Base-by-base conservation (phyloP, 768 basidiomycete genomes). In the Leccinum sublutescens region DNA sequence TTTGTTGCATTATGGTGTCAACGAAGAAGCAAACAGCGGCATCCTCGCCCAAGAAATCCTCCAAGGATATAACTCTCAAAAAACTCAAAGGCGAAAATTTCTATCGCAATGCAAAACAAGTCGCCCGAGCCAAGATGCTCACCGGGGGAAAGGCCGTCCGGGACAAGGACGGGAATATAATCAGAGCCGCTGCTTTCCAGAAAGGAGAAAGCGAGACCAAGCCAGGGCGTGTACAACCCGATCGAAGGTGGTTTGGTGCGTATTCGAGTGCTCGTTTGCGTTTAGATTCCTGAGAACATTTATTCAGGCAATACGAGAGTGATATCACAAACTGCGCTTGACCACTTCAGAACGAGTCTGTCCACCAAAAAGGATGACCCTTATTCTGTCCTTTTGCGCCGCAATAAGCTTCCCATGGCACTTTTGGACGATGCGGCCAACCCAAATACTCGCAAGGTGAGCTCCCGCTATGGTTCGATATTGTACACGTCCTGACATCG, bases 321-420 rank as follows among this genome's bases (percentile, higher is more conserved):
- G 36, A 98, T 99, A 70, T 95, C 93, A 21, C 96, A 99, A 72
- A 90, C 86, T 25, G 95, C 96, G 14, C 78, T 99, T 67, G 95
- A 97, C 69, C 97, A 98, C 74, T 99, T 99, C 78, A 81, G 96
- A 54, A 93, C 91, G 14, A 93, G 91, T 67, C 82, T 99, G 49
- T 80, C 84, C 23, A 79, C 82, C 12, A 93, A 87, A 73, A 93
- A 93, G 66, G 83, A 92, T 75, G 95, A 98, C 68, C 97, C 97
- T 1, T 99, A 98, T 71, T 95, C 94, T 9, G 96, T 99, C 11
- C 82, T 99, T 34, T 74, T 99, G 52, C 88, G 89, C 59, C 82
- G 95, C 59, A 98, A 98, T 77, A 98, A 98, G 75, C 81, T 99
- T 14, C 96, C 96, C 4, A 97, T 99, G 95, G 93, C 91, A 9